phyloP scores from a whole-genome alignment of 768 basidiomycete species.

The Leccinum subgranulosum region DNA sequence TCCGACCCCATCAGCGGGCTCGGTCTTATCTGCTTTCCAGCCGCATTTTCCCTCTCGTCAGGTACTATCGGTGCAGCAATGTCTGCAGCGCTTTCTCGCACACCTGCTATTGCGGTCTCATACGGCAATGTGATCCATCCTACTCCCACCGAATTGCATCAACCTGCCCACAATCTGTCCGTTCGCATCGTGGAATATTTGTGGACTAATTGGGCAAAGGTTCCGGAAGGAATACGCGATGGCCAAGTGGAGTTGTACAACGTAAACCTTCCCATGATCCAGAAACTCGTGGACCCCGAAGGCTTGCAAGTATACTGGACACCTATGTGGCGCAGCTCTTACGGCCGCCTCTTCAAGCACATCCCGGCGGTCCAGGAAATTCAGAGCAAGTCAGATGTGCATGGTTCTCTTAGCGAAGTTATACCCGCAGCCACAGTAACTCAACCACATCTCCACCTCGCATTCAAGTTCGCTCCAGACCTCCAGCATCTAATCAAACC shows the following conservation, averaged over 20 bases:
- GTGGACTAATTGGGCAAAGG: constrained; percentile 83
- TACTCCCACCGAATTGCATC: constrained; percentile 53
- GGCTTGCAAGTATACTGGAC: constrained; percentile 78
- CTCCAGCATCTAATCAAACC: constrained; percentile 69
- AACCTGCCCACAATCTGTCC: constrained; percentile 72
- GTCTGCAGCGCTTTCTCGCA: constrained; percentile 67
- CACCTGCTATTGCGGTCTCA: constrained; percentile 81
- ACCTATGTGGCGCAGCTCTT: constrained; percentile 79
- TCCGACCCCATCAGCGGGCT: not conserved
- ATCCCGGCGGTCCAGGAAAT: constrained; percentile 24
- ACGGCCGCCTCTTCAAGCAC: constrained; percentile 74
- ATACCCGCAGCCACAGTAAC: not conserved
- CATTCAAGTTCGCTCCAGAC: constrained; percentile 76
- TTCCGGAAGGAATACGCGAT: constrained; percentile 51
- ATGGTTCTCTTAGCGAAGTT: constrained; percentile 35
- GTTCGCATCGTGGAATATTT: constrained; percentile 67
- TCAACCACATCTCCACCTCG: constrained; percentile 37
- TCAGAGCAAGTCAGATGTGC: constrained; percentile 36
- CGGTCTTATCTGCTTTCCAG: constrained; percentile 32
- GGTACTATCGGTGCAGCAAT: constrained; percentile 93
- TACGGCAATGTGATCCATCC: constrained; percentile 79
- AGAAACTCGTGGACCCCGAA: constrained; percentile 53
- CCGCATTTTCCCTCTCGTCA: constrained; percentile 86
- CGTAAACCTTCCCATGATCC: constrained; percentile 84
- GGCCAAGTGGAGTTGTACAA: constrained; percentile 80